These are phyloP conservation scores for Apophysomyces elegans DNA, from an alignment of 371 early-diverging fungal genomes.

Conservation along the genomic window DNA sequence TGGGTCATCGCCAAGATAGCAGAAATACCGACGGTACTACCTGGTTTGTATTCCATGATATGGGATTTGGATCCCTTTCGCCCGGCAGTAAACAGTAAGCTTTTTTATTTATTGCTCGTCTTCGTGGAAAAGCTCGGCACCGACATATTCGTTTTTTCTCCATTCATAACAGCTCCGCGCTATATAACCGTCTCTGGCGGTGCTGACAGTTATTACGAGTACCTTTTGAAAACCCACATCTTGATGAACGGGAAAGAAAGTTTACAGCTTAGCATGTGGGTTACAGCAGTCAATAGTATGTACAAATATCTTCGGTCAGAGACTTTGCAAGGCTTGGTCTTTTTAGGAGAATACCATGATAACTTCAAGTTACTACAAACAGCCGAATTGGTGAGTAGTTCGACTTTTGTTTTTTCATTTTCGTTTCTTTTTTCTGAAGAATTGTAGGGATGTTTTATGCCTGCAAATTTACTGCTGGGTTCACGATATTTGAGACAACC, in stretches of 20 bases:
- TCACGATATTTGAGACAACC: constrained; percentile 22
- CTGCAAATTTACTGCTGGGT: constrained; percentile 47
- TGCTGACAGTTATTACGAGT: constrained; percentile 92
- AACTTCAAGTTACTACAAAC: constrained; percentile 27
- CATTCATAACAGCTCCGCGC: constrained; percentile 16
- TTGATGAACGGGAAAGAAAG: constrained; percentile 53
- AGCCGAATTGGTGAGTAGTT: constrained; percentile 41
- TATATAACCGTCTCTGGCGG: constrained; percentile 59
- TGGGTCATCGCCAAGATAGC: constrained; percentile 42
- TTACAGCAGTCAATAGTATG: constrained; percentile 50
- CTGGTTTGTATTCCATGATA: constrained; percentile 76
- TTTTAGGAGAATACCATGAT: constrained; percentile 36
- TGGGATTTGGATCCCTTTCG: constrained; percentile 36
- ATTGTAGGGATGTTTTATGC: constrained; percentile 49
- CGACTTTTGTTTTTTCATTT: constrained; percentile 7
- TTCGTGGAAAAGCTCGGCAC: background rate
- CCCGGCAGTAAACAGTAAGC: constrained; percentile 50
- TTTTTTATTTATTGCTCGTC: background rate
- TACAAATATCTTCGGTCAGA: constrained; percentile 47
- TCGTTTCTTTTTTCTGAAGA: background rate
- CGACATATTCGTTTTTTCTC: too few relatives aligned
- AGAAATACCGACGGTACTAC: constrained; percentile 48
- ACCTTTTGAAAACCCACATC: constrained; percentile 72
- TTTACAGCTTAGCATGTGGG: constrained; percentile 44
- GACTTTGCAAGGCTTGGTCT: constrained; percentile 29